A percentile compares a stretch with the other conserved stretches of the same genome.
Evolutionary conservation across 768 basidiomycete genomes (phyloP).

Genomic region (Pulveroboletus ravenelii): DNA sequence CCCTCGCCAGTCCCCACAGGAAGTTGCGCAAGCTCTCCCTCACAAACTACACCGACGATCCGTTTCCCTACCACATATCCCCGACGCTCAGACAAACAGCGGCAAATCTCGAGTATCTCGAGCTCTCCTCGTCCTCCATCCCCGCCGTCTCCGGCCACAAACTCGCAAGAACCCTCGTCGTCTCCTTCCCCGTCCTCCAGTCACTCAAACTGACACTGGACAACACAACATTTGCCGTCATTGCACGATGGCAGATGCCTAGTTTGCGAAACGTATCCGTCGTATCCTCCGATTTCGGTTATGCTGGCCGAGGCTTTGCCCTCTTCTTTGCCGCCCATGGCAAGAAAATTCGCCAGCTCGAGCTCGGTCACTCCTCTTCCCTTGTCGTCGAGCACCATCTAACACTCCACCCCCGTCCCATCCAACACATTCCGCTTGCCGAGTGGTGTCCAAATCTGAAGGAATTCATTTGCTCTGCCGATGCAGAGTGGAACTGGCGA

Average conservation of each 20-base stretch:
- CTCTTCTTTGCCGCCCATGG: conserved; percentile 67
- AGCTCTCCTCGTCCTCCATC: conserved; percentile 56
- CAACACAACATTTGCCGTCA: conserved; percentile 63
- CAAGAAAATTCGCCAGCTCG: conserved; percentile 54
- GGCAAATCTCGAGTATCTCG: conserved; percentile 58
- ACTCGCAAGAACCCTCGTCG: conserved; percentile 19
- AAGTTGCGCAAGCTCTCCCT: conserved; percentile 57
- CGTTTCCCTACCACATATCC: conserved; percentile 50
- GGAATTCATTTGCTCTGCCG: conserved; percentile 70
- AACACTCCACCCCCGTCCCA: conserved; percentile 38
- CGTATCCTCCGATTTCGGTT: conserved; percentile 65
- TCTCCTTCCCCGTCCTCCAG: conserved; percentile 55
- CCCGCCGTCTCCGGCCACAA: conserved; percentile 35
- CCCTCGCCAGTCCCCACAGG: conserved; percentile 51
- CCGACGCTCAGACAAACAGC: conserved; percentile 51
- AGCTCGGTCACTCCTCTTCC: conserved; percentile 67
- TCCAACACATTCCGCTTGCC: conserved; percentile 46
- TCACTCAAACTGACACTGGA: conserved; percentile 69
- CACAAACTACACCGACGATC: conserved; percentile 68
- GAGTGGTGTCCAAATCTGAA: conserved; percentile 65
- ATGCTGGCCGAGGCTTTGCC: conserved; percentile 60
- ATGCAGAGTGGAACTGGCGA: conserved; percentile 80
- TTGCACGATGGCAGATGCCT: conserved; percentile 67
- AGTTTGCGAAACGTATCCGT: conserved; percentile 59
- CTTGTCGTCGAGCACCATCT: conserved; percentile 66